Evolutionary conservation across 2,329 filamentous ascomycete genomes (phyloP), one percentile per base, ranked within the genome.

Genomic region (Epichloe sylvatica): DNA sequence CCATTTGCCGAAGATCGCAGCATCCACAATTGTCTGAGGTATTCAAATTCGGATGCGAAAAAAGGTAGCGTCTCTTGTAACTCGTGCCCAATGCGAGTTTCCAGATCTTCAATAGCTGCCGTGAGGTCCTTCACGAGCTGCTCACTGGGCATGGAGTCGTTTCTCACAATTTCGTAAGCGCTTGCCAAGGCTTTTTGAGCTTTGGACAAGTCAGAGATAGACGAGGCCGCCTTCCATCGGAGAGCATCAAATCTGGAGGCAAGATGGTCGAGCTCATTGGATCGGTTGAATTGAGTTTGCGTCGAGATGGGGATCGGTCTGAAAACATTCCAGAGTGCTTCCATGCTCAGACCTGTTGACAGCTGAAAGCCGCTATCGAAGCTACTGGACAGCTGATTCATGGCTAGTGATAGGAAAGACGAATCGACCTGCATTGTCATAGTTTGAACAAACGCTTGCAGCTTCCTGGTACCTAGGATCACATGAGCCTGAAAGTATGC

Each of bases 301-400:
- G 72, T 70, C 2, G 71, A 65, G 21, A 81, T 70, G 4, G 79
- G 73, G 11, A 69, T 63, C 0, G 89, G 86, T 48, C 84, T 78
- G 59, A 94, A 77, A 1, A 71, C 60, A 40, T 78, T 76, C 91
- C 90, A 94, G 5, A 94, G 72, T 8, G 70, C 64, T 60, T 92
- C 85, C 85, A 94, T 92, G 55, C 80, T 83, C 12, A 89, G 69
- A 0, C 88, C 89, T 2, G 84, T 89, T 0, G 73, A 80, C 13
- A 94, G 68, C 49, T 80, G 80, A 68, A 89, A 90, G 2, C 79
- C 81, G 15, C 78, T 74, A 23, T 77, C 74, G 59, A 94, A 91
- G 46, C 74, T 73, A 38, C 68, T 68, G 41, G 74, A 66, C 2
- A 83, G 59, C 5, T 65, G 69, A 0, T 64, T 58, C 1, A 70